Base-by-base conservation (phyloP, 306 rosid genomes). In the Chamaecrista fasciculata region DNA sequence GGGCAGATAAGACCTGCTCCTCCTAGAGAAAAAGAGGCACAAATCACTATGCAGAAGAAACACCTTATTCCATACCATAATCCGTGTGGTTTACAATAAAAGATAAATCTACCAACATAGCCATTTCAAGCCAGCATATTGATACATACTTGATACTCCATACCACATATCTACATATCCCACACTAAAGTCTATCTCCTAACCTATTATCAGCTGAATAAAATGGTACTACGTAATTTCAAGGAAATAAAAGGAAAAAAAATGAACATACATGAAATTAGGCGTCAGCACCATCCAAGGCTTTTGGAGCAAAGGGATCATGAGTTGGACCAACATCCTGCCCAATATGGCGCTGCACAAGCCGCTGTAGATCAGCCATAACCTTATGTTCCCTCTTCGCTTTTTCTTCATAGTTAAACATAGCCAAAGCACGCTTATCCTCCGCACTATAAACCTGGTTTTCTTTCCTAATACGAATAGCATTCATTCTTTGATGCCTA, bases 401-500 rank as follows among this genome's bases (percentile, higher is more conserved):
- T 81, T 94, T 94, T 68, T 94, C 97, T 82, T 91, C 97, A 28
- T 91, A 94, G 81, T 91, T 94, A 76, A 85, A 91, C 99, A 94
- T 91, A 31, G 97, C 99, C 76, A 94, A 75, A 18, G 99, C 99
- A 28, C 99, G 90, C 83, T 91, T 90, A 48, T 94, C 97, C 87
- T 94, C 97, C 0, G 99, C 97, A 62, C 99, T 94, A 24, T 94
- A 94, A 77, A 94, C 99, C 83, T 94, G 96, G 89, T 94, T 94
- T 78, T 94, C 99, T 76, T 94, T 94, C 76, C 98, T 82, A 37
- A 90, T 90, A 86, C 96, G 97, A 75, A 94, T 94, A 39, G 96
- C 98, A 82, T 90, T 94, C 98, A 94, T 94, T 78, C 98, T 88
- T 75, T 94, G 95, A 77, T 94, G 98, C 86, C 98, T 88, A 67